A percentile compares a stretch with the other conserved stretches of the same genome.
Evolutionary conservation across 2,329 filamentous ascomycete species (phyloP).

Genomic region (Escovopsis sp.): DNA sequence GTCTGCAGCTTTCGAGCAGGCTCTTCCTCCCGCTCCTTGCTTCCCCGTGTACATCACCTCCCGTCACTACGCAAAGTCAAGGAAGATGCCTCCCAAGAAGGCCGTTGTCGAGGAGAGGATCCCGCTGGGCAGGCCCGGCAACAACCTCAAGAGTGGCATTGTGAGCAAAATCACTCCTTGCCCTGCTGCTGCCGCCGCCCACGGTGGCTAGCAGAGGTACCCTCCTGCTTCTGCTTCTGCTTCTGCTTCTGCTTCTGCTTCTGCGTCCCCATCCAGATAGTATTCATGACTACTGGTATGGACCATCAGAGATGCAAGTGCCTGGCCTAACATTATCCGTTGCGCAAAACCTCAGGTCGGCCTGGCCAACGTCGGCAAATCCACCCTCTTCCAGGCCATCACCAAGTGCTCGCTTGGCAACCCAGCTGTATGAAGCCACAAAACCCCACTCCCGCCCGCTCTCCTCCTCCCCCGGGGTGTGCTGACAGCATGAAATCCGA

Average conservation of each 20-base stretch:
- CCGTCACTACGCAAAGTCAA: conserved; percentile 47
- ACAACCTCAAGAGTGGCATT: conserved; percentile 98
- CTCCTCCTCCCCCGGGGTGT: conserved; percentile 18
- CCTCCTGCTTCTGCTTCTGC: no score
- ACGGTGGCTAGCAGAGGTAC: no score
- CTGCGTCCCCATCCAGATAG: no score
- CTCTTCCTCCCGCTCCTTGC: conserved; percentile 38
- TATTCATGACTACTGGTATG: no score
- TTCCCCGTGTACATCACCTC: conserved; percentile 32
- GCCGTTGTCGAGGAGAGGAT: conserved; percentile 84
- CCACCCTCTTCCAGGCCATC: conserved; percentile 97
- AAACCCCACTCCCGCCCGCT: conserved; percentile 5
- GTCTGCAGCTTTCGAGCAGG: conserved; percentile 42
- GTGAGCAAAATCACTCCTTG: conserved; percentile 35
- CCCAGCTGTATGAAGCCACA: conserved; percentile 58
- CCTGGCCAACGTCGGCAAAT: conserved; percentile 98
- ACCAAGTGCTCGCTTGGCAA: conserved; percentile 96
- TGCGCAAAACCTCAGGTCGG: conserved; percentile 52
- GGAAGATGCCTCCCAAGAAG: conserved; percentile 95
- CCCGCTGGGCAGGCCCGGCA: conserved; percentile 86
- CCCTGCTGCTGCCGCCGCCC: background rate
- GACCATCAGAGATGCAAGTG: background rate
- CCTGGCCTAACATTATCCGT: conserved; percentile 4
- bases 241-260: no score
- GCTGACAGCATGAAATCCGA: conserved; percentile 21